phyloP scores from a whole-genome alignment of 2,329 filamentous ascomycete species.

The Neonectria neomacrospora region DNA sequence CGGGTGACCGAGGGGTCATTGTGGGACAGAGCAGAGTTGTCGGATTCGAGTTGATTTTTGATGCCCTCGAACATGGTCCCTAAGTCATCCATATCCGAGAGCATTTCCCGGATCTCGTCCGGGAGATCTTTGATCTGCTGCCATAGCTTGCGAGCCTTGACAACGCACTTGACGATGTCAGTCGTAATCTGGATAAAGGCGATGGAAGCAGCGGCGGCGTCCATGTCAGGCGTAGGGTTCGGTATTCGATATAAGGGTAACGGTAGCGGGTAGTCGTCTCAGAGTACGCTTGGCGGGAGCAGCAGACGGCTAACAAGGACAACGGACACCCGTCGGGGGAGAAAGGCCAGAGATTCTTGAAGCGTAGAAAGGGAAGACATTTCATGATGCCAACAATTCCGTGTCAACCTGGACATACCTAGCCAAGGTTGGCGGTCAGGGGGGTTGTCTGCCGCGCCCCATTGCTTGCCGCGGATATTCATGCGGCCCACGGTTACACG shows the following conservation, averaged over 20 bases:
- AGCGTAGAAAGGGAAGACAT: neutral
- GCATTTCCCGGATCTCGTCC: constrained; percentile 31
- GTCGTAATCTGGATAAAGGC: constrained; percentile 41
- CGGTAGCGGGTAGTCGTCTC: neutral
- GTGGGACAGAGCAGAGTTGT: constrained; percentile 8
- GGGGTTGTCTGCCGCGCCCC: neutral
- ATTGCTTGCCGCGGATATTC: neutral
- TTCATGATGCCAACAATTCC: neutral
- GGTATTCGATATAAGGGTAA: neutral
- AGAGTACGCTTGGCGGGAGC: too few relatives aligned
- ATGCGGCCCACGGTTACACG: neutral
- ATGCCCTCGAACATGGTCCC: constrained; percentile 32
- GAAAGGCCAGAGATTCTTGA: neutral
- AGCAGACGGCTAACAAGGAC: neutral
- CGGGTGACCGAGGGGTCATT: constrained; percentile 10
- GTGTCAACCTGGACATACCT: neutral
- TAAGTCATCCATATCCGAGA: constrained; percentile 32
- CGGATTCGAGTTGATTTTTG: constrained; percentile 27
- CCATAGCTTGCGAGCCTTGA: constrained; percentile 40
- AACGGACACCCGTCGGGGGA: neutral
- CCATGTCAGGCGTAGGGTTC: constrained; percentile 25
- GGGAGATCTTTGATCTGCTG: constrained; percentile 41
- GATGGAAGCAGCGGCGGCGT: constrained; percentile 36
- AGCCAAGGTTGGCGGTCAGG: neutral
- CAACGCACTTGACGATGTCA: constrained; percentile 35